Evolutionary conservation across 2,329 filamentous ascomycete genomes (phyloP), one percentile per base, ranked within the genome.

Genomic region (Neurospora sp.): DNA sequence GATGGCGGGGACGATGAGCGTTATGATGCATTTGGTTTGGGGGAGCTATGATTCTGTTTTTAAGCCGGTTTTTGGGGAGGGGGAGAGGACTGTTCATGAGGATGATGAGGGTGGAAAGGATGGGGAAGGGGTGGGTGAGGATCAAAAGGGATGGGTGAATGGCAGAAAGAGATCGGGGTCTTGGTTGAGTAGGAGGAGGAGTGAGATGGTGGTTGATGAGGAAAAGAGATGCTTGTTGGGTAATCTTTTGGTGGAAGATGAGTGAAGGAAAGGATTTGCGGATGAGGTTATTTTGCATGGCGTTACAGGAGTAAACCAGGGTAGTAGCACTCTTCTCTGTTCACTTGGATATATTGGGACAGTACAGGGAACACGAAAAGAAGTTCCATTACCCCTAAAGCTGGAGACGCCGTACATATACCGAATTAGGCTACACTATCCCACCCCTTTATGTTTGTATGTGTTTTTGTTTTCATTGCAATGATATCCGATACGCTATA

Each of bases 11-110:
- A 68, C 86, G 0, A 82, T 85, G 70, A 84, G 83, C 0, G 78
- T 82, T 1, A 13, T 91, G 1, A 88, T 91, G 71, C 83, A 80
- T 17, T 11, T 80, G 3, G 71, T 82, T 10, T 87, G 85, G 85
- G 74, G 78, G 71, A 74, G 72, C 3, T 85, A 87, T 67, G 84
- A 86, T 68, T 38, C 38, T 1, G 77, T 83, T 2, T 78, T 83
- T 74, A 90, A 88, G 78, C 81, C 80, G 0, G 52, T 90, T 0
- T 97, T 96, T 83, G 95, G 95, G 0, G 92, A 98, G 77, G 96
- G 96, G 0, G 95, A 98, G 83, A 87, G 86, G 75, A 90, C 88
- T 3, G 73, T 79, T 39, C 78, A 78, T 39, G 74, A 73, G 8
- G 5, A 73, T 58, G 15, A 70, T 46, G n/a, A 38, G 40, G 8